Conservation (phyloP, 179 eudicot species). For the Heliamphora pulchella region DNA sequence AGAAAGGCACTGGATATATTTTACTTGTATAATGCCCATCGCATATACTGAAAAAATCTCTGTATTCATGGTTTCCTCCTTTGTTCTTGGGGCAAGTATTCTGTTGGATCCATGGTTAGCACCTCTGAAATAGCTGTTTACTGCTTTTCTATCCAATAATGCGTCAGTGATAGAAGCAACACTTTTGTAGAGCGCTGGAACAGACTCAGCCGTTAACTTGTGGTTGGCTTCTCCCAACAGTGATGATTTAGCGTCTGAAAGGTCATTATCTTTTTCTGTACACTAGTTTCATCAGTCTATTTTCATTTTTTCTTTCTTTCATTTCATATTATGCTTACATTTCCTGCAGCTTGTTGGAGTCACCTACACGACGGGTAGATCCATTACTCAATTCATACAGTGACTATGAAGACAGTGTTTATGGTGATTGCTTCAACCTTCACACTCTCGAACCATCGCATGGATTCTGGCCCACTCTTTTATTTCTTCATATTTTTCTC, state of each 20-base stretch:
- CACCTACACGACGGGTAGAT: slow-evolving; percentile 38
- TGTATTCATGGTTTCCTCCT: not conserved
- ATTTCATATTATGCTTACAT: not conserved
- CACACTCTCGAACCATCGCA: too few species aligned
- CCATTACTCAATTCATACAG: slow-evolving; percentile 65
- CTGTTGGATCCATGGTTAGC: not conserved
- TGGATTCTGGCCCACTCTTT: too few species aligned
- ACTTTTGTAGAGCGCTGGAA: slow-evolving; percentile 79
- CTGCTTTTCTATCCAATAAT: not conserved
- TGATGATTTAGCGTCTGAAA: slow-evolving; percentile 38
- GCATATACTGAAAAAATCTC: too few species aligned
- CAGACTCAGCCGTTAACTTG: slow-evolving; percentile 81
- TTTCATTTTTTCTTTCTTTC: not conserved
- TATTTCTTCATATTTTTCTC: too few species aligned
- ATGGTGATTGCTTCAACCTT: slow-evolving; percentile 46
- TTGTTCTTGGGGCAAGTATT: not conserved
- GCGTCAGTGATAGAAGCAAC: not conserved
- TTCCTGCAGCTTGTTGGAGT: slow-evolving; percentile 41
- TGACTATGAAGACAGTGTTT: slow-evolving; percentile 93
- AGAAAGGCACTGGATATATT: too few species aligned
- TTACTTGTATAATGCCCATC: too few species aligned
- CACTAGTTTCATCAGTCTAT: too few species aligned
- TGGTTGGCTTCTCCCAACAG: slow-evolving; percentile 58
- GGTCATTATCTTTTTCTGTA: slow-evolving; percentile 30
- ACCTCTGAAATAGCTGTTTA: not conserved